A percentile compares a stretch with the other conserved stretches of the same genome.
Evolutionary conservation across 2,329 filamentous ascomycete species (phyloP).

Genomic region (Diaporthe aspalathi): DNA sequence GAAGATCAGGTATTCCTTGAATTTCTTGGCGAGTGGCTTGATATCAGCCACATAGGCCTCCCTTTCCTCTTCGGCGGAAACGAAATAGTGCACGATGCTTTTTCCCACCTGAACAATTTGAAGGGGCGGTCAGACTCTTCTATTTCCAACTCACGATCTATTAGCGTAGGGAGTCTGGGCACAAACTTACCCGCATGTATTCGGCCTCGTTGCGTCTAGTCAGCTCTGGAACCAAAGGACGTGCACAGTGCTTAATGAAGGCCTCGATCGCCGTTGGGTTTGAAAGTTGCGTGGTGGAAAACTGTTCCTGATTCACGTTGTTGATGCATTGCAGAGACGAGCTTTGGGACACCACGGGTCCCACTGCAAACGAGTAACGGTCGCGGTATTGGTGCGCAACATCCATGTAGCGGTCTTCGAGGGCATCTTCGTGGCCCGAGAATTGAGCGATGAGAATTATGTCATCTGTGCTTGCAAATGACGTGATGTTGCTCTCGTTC

Average conservation of each 20-base stretch:
- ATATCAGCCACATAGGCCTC: constrained; percentile 51
- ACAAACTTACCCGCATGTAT: constrained; percentile 50
- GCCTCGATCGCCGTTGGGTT: constrained; percentile 49
- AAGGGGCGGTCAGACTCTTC: constrained; percentile 51
- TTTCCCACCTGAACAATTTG: constrained; percentile 42
- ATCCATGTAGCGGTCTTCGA: constrained; percentile 47
- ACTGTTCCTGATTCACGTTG: constrained; percentile 52
- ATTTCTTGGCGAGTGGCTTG: constrained; percentile 56
- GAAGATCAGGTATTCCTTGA: constrained; percentile 60
- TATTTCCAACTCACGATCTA: constrained; percentile 35
- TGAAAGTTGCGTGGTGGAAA: constrained; percentile 48
- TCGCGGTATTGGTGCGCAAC: constrained; percentile 53
- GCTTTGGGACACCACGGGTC: constrained; percentile 38
- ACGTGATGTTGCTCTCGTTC: constrained; percentile 44
- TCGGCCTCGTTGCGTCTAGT: constrained; percentile 58
- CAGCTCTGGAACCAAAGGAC: constrained; percentile 56
- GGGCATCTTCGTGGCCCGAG: constrained; percentile 44
- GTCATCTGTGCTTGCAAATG: constrained; percentile 53
- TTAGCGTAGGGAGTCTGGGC: too few relatives aligned
- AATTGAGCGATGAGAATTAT: constrained; percentile 56
- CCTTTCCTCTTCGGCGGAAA: constrained; percentile 46
- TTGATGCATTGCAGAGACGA: constrained; percentile 53
- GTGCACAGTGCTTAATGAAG: constrained; percentile 53
- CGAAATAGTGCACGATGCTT: constrained; percentile 51
- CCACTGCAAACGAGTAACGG: constrained; percentile 55